Evolutionary conservation across 176 grass and related monocot genomes (phyloP), one percentile per base, ranked within the genome.

Genomic region (Carex pumila): DNA sequence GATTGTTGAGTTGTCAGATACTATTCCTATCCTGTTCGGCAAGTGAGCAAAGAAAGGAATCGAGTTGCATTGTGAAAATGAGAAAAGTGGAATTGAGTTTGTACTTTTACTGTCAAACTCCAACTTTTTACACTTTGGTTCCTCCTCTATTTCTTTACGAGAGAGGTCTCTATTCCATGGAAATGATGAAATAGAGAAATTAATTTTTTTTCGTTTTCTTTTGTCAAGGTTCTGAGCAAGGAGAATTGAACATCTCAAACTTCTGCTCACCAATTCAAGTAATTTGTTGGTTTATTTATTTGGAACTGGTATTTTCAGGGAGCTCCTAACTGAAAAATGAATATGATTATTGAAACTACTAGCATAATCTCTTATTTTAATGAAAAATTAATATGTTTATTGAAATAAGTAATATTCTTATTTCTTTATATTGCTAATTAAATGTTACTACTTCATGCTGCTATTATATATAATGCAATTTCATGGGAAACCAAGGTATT

Each of bases 221-320:
- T 86, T 81, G 22, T 49, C 77, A 74, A 94, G 94, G 80, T 91
- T 50, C 85, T 76, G 89, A 86, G 79, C 87, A 89, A 85, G 84
- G 83, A 91, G 90, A 88, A 17, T 64, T 80, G 86, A 84, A 85
- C 45, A 25, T 25, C 25, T 91, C 95, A 83, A 98, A 91, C 69
- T 98, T 94, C 79, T 98, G 95, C 91, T 91, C 95, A 74, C 88
- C 95, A 68, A 94, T 98, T 89, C 95, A 98, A 90, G 95, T 94
- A 93, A 52, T 6, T 34, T 4, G 37, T 70, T 79, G 66, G 63
- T 85, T 34, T 83, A 71, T 78, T 45, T 49, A 62, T 34, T 59
- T 45, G 47, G 80, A 85, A 82, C 21, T 53, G 21, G 47, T 30
- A 54, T 29, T 71, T 72, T 49, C 8, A 47, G 69, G 69, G 39